phyloP scores from a whole-genome alignment of 208 protist species.

The Zelonia costaricensis region DNA sequence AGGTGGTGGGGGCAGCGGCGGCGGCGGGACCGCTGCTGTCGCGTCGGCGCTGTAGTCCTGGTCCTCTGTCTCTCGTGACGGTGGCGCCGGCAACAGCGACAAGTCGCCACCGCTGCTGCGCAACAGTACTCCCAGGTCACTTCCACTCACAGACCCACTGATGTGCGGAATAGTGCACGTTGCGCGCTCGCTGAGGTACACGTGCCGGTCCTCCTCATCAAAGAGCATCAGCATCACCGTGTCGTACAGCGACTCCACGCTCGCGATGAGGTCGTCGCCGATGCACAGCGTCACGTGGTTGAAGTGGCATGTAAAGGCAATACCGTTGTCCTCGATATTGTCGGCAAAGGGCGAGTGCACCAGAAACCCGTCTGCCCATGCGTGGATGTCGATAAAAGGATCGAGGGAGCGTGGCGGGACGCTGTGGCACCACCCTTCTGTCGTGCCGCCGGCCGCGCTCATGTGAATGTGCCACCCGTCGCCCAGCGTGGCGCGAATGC shows the following conservation, averaged over 20 bases:
- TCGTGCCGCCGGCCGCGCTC: constrained; percentile 28
- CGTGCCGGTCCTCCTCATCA: constrained; percentile 43
- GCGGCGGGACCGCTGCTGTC: too few relatives aligned
- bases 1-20: not conserved
- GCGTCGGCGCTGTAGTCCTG: too few relatives aligned
- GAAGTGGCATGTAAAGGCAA: constrained; percentile 42
- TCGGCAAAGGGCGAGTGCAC: constrained; percentile 38
- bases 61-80: too few relatives aligned
- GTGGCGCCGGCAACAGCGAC: constrained; percentile 8
- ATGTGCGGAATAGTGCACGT: constrained; percentile 36
- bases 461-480: constrained; percentile 49
- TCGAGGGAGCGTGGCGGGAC: constrained; percentile 18
- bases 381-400: constrained; percentile 20
- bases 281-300: constrained; percentile 35
- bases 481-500: constrained; percentile 7
- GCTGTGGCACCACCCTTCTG: constrained; percentile 33
- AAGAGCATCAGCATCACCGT: constrained; percentile 42
- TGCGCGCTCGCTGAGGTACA: constrained; percentile 47
- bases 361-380: constrained; percentile 54
- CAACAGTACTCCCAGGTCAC: constrained; percentile 20
- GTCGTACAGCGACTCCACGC: constrained; percentile 49
- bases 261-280: constrained; percentile 34
- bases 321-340: constrained; percentile 46
- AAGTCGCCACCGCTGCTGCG: constrained; percentile 19
- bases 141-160: constrained; percentile 31